These are phyloP conservation scores for Uronychia binucleata DNA, from an alignment of 73 alveolate genomes.

Conservation along the genomic window DNA sequence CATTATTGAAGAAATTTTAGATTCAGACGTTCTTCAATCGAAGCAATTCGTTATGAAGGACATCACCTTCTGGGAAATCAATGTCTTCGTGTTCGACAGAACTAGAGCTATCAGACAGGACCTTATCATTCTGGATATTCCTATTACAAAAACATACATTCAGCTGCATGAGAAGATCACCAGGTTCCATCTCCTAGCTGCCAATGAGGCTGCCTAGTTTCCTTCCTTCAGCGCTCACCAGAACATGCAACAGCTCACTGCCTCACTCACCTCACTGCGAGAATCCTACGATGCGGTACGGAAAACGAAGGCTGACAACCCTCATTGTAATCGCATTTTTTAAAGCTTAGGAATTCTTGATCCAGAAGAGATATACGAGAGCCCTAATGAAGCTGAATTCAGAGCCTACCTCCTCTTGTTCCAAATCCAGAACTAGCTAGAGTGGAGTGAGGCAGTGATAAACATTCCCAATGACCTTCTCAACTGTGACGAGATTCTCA, in stretches of 20 bases:
- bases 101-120: slow-evolving; percentile 30
- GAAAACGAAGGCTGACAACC: background rate
- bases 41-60: background rate
- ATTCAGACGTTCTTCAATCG: background rate
- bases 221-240: background rate
- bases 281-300: slow-evolving; percentile 14
- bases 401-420: slow-evolving; percentile 15
- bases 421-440: slow-evolving; percentile 2
- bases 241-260: slow-evolving; percentile 15
- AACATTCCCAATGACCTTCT: slow-evolving; percentile 1
- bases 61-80: slow-evolving; percentile 9
- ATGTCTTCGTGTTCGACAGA: slow-evolving; percentile 9
- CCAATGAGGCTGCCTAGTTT: slow-evolving; percentile 9
- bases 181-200: slow-evolving; percentile 25
- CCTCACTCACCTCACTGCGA: slow-evolving; percentile 5
- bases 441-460: background rate
- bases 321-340: background rate
- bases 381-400: slow-evolving; percentile 25
- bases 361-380: slow-evolving; percentile 2
- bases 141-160: background rate
- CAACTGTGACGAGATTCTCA: background rate
- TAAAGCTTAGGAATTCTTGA: background rate
- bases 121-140: background rate
- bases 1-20: slow-evolving; percentile 23
- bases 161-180: slow-evolving; percentile 15